phyloP scores from a whole-genome alignment of 2,329 filamentous ascomycete species.

The Dothideomycetes sp. region DNA sequence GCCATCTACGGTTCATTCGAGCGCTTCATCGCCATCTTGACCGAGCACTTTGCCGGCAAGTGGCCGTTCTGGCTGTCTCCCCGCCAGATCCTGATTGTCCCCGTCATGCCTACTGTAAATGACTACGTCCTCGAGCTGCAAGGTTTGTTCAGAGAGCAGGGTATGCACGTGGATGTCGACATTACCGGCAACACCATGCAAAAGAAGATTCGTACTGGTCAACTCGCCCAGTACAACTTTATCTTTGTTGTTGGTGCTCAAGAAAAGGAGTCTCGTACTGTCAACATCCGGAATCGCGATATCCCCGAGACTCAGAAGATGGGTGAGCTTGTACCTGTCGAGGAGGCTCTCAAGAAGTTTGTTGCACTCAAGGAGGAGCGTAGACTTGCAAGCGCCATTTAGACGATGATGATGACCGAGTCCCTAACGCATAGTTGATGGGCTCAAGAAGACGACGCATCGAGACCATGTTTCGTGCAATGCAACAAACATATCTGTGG shows the following conservation, averaged over 20 bases:
- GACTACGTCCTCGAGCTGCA: slow-evolving; percentile 70
- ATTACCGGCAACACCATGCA: slow-evolving; percentile 69
- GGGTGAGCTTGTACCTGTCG: slow-evolving; percentile 50
- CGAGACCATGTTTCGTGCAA: neutral
- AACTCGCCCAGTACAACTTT: slow-evolving; percentile 74
- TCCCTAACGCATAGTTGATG: neutral
- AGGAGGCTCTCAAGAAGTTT: slow-evolving; percentile 47
- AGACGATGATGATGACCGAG: too few species aligned
- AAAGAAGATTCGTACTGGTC: slow-evolving; percentile 79
- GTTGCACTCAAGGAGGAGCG: slow-evolving; percentile 32
- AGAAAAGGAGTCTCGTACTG: slow-evolving; percentile 46
- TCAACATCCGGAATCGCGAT: slow-evolving; percentile 56
- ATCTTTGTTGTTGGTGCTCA: slow-evolving; percentile 60
- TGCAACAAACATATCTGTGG: too few species aligned
- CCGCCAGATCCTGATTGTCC: slow-evolving; percentile 70
- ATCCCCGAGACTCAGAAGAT: slow-evolving; percentile 50
- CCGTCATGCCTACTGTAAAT: slow-evolving; percentile 60
- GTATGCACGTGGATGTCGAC: slow-evolving; percentile 62
- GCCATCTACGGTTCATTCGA: slow-evolving; percentile 66
- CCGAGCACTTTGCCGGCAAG: slow-evolving; percentile 75
- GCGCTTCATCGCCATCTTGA: slow-evolving; percentile 62
- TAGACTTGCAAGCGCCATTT: slow-evolving; percentile 19
- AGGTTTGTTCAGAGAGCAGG: slow-evolving; percentile 52
- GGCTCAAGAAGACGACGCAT: too few species aligned
- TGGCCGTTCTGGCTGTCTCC: slow-evolving; percentile 86